Conservation (phyloP, 768 basidiomycete species). For the Agrocybe pediades region DNA sequence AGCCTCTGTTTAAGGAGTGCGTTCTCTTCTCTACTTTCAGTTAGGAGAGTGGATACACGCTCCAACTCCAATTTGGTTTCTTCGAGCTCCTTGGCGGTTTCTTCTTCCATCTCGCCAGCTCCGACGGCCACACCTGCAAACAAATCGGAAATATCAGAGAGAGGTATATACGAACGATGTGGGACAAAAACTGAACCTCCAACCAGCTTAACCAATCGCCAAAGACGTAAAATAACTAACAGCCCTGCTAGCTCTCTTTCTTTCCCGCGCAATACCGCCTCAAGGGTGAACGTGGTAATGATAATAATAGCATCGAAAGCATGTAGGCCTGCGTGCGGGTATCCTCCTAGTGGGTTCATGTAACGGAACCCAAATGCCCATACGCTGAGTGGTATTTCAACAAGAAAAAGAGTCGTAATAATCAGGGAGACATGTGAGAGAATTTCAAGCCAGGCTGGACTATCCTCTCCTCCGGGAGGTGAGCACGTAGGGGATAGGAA, state of each 20-base stretch:
- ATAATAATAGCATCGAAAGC: slow-evolving; percentile 75
- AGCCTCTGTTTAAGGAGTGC: slow-evolving; percentile 35
- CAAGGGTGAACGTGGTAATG: slow-evolving; percentile 72
- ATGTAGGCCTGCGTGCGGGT: slow-evolving; percentile 64
- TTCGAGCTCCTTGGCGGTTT: slow-evolving; percentile 51
- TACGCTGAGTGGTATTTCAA: slow-evolving; percentile 73
- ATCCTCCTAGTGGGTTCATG: slow-evolving; percentile 61
- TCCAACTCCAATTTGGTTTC: slow-evolving; percentile 15
- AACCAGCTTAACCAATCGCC: slow-evolving; percentile 80
- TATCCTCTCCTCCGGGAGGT: slow-evolving; percentile 38
- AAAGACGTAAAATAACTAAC: slow-evolving; percentile 74
- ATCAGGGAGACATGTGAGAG: slow-evolving; percentile 61
- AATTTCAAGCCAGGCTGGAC: slow-evolving; percentile 63
- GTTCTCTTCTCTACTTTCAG: slow-evolving; percentile 54
- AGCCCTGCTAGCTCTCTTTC: slow-evolving; percentile 73
- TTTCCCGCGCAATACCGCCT: slow-evolving; percentile 65
- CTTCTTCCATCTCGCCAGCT: slow-evolving; percentile 69
- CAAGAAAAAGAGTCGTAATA: slow-evolving; percentile 73
- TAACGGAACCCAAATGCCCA: slow-evolving; percentile 66
- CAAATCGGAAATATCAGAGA: slow-evolving; percentile 3
- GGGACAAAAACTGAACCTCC: slow-evolving; percentile 30
- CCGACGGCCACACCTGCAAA: slow-evolving; percentile 71
- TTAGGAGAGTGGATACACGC: slow-evolving; percentile 39
- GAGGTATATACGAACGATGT: neutral
- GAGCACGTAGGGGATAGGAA: slow-evolving; percentile 60